Conservation (phyloP, 2,329 filamentous ascomycete genomes). For the Nemania sp. region DNA sequence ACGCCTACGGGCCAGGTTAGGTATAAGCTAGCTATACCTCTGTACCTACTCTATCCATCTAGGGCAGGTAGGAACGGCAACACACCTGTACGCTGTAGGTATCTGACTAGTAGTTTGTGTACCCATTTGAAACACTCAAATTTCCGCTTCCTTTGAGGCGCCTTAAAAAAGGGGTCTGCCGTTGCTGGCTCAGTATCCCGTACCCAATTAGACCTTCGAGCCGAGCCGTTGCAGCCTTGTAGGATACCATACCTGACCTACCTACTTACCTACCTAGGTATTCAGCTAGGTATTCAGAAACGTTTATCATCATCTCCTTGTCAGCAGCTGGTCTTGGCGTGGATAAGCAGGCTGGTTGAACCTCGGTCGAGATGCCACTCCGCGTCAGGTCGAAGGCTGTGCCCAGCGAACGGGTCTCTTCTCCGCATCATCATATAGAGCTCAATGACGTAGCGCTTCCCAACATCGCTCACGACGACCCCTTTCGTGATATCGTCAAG, state of each 20-base stretch:
- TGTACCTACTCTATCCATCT: too few relatives aligned
- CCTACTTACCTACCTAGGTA: too few relatives aligned
- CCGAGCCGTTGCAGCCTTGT: neutral
- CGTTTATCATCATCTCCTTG: conserved; percentile 1
- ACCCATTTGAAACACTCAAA: conserved; percentile 17
- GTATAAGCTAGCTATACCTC: too few relatives aligned
- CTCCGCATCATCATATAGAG: conserved; percentile 48
- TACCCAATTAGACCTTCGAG: conserved; percentile 7
- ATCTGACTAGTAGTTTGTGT: neutral
- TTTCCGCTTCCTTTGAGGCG: neutral
- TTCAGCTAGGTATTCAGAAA: too few relatives aligned
- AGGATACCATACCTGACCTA: too few relatives aligned
- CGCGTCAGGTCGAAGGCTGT: conserved; percentile 57
- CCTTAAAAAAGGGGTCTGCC: conserved; percentile 8
- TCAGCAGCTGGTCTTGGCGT: conserved; percentile 10
- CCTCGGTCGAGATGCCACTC: conserved; percentile 51
- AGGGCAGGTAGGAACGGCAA: too few relatives aligned
- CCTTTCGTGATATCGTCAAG: conserved; percentile 73
- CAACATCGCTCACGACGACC: conserved; percentile 67
- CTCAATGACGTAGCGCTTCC: conserved; percentile 59
- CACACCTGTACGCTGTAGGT: neutral
- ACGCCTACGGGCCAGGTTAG: neutral
- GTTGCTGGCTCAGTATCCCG: conserved; percentile 4
- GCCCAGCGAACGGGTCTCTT: conserved; percentile 52
- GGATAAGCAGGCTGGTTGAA: too few relatives aligned